Evolutionary conservation across 2,329 filamentous ascomycete species (phyloP), one percentile per base, ranked within the genome.

Genomic region (Aspergillus phoenicis): DNA sequence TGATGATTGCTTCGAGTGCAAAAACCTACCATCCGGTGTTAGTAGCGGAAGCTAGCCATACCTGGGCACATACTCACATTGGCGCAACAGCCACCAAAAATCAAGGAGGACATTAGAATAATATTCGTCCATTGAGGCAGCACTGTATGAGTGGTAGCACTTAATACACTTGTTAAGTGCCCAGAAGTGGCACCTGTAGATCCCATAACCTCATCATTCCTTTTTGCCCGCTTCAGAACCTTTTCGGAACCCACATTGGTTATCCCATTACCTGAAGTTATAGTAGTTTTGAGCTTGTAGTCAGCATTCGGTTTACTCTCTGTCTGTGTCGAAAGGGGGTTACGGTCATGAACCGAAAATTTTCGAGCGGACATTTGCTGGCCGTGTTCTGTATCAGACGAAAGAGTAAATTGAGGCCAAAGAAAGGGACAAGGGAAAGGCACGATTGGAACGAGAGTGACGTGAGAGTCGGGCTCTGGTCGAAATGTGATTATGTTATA

Each of bases 11-110:
- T 78, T 99, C 95, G 59, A 99, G 84, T 43, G 94, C 92, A 78
- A 96, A 98, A n/a, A 97, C 92, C 89, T 96, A 64, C 13, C 26
- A 10, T 33, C 45, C 7, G 22, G 30, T 26, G 36, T 66, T 74
- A 69, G 66, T 71, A 68, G 66, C 52, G 64, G 59, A 61, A 51
- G 60, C 13, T 28, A 55, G 45, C 61, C 36, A 15, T 47, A 22
- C 6, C 51, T 39, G 59, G 17, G 52, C 8, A 33, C 43, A 43
- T 57, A 78, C 87, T 78, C 81, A 93, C 93, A 83, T 97, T 97
- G 38, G 91, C 92, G 79, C 93, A 97, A 74, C 93, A 97, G 30
- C 95, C 95, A 55, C 95, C 95, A 76, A 99, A 97, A 62, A 99
- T 98, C 66, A 98, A 84, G 55, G 84, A 84, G 60, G 94, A 83